These are phyloP conservation scores for Crocinoboletus sp. DNA, from an alignment of 1,284 basidiomycete genomes.

Conservation along the genomic window DNA sequence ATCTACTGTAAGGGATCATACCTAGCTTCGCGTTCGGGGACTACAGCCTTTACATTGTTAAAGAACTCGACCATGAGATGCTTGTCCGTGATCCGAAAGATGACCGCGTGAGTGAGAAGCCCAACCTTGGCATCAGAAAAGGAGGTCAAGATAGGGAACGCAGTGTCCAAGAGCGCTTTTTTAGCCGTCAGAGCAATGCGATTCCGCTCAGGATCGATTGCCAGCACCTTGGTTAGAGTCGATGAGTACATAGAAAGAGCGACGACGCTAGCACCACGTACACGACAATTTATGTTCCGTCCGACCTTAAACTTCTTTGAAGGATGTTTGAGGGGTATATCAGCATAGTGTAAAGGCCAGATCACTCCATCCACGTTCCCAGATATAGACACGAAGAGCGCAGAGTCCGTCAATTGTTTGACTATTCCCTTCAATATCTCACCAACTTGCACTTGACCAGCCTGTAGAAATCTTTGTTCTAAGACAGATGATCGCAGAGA, in stretches of 20 bases:
- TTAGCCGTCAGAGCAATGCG: slow-evolving; percentile 90
- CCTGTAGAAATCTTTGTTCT: slow-evolving; percentile 84
- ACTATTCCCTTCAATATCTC: slow-evolving; percentile 83
- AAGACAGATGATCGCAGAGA: slow-evolving; percentile 83
- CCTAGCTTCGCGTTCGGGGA: slow-evolving; percentile 82
- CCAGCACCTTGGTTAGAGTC: slow-evolving; percentile 65
- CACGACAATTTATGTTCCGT: slow-evolving; percentile 80
- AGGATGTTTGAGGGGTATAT: slow-evolving; percentile 89
- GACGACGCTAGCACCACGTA: slow-evolving; percentile 35
- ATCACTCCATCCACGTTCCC: slow-evolving; percentile 90
- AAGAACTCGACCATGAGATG: slow-evolving; percentile 86
- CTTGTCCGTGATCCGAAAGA: slow-evolving; percentile 79
- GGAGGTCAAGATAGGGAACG: slow-evolving; percentile 63
- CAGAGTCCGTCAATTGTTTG: slow-evolving; percentile 75
- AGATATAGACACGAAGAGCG: slow-evolving; percentile 80
- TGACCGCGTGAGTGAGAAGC: slow-evolving; percentile 75
- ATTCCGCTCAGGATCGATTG: slow-evolving; percentile 78
- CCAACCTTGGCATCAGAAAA: slow-evolving; percentile 72
- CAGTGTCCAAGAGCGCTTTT: slow-evolving; percentile 84
- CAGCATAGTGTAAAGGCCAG: slow-evolving; percentile 95
- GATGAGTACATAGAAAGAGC: slow-evolving; percentile 10
- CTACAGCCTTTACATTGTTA: slow-evolving; percentile 82
- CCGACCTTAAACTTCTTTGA: slow-evolving; percentile 90
- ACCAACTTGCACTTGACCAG: slow-evolving; percentile 81
- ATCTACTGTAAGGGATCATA: slow-evolving; percentile 34